These are phyloP conservation scores for Pestalotiopsis sp. DNA, from an alignment of 2,329 filamentous ascomycete genomes.

Conservation along the genomic window DNA sequence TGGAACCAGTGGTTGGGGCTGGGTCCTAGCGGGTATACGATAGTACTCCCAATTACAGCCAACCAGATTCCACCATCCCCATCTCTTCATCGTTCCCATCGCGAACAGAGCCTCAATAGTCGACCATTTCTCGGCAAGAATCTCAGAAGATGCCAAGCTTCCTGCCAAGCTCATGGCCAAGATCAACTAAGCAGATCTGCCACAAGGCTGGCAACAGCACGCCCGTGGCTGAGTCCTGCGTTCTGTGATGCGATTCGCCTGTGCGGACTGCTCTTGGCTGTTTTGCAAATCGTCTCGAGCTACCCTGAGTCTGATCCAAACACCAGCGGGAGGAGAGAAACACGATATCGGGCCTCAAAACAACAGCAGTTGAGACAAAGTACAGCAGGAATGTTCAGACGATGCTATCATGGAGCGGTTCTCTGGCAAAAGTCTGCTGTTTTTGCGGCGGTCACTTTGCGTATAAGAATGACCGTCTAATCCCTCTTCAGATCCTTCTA, in stretches of 20 bases:
- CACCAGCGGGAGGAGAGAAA: not conserved
- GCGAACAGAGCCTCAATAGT: conserved; percentile 7
- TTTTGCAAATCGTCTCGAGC: conserved; percentile 13
- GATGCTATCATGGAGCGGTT: conserved; percentile 6
- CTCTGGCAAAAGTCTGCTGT: not conserved
- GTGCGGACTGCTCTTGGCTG: conserved; percentile 8
- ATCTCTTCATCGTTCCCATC: not conserved
- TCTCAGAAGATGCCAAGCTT: not conserved
- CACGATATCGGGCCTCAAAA: not conserved
- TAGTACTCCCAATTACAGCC: not conserved
- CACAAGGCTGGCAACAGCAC: not conserved
- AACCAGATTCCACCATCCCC: not conserved
- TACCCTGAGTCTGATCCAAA: conserved; percentile 4
- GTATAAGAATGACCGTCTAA: conserved; percentile 3
- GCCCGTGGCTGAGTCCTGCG: not conserved
- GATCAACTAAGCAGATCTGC: not conserved
- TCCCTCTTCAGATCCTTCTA: not conserved
- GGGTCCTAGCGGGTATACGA: not conserved
- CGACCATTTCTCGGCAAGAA: not conserved
- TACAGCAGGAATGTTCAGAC: conserved; percentile 1
- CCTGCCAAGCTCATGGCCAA: conserved; percentile 10
- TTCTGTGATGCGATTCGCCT: conserved; percentile 12
- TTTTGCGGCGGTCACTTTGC: not conserved
- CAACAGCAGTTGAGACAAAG: not conserved
- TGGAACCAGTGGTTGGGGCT: not conserved